These are phyloP conservation scores for Paramyrothecium sp. DNA, from an alignment of 2,329 filamentous ascomycete species.

Conservation along the genomic window DNA sequence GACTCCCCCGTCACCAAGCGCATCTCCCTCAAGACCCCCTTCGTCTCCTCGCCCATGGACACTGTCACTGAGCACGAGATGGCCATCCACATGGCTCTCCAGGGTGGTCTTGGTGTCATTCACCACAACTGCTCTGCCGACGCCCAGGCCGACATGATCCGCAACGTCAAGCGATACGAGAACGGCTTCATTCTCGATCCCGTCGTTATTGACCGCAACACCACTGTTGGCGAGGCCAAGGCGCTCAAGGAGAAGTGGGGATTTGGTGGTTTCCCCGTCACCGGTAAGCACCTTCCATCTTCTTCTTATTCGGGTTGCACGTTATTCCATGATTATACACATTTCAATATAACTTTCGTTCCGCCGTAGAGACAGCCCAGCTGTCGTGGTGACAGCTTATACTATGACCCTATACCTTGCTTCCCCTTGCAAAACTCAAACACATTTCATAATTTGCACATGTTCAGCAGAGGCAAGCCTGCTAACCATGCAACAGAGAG, in stretches of 20 bases:
- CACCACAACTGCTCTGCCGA: slow-evolving; percentile 99
- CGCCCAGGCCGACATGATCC: slow-evolving; percentile 96
- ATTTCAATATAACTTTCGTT: slow-evolving; percentile 99
- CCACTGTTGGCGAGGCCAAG: slow-evolving; percentile 88
- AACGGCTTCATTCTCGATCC: slow-evolving; percentile 99
- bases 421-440: slow-evolving; percentile 10
- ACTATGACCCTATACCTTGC: slow-evolving; percentile 28
- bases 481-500: slow-evolving; percentile 60
- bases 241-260: slow-evolving; percentile 97
- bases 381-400: slow-evolving; percentile 73
- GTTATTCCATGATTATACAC: slow-evolving; percentile 73
- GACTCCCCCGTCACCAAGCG: slow-evolving; percentile 94
- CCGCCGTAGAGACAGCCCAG: slow-evolving; percentile 80
- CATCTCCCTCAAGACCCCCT: slow-evolving; percentile 93
- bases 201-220: slow-evolving; percentile 82
- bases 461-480: slow-evolving; percentile 14
- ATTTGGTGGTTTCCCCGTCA: slow-evolving; percentile 97
- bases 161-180: slow-evolving; percentile 98
- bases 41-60: slow-evolving; percentile 98
- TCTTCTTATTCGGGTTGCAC: background rate
- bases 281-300: slow-evolving; percentile 66
- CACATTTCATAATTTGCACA: slow-evolving; percentile 7
- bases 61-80: slow-evolving; percentile 99
- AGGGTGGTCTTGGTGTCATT: slow-evolving; percentile 88
- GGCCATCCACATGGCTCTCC: slow-evolving; percentile 94